Evolutionary conservation across 208 protist genomes (phyloP).

Genomic region (Trypanosoma boissoni): DNA sequence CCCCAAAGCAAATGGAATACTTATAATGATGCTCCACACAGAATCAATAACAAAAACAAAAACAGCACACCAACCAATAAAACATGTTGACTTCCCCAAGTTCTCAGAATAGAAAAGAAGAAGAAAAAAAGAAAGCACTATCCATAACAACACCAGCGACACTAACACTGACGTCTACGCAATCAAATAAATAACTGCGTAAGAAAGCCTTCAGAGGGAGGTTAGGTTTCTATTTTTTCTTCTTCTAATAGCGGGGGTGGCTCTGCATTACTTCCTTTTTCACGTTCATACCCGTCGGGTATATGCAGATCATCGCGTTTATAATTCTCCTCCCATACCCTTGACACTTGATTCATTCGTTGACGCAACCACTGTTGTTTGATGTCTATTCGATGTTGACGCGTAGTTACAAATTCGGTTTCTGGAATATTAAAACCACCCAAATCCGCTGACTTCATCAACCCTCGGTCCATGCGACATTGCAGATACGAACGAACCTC

Average conservation of each 20-base stretch:
- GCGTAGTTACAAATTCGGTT: slow-evolving; percentile 79
- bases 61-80: no score
- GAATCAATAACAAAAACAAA: no score
- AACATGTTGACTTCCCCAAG: no score
- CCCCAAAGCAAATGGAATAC: no score
- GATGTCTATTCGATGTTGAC: slow-evolving; percentile 70
- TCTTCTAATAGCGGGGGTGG: not conserved
- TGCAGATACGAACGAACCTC: slow-evolving; percentile 70
- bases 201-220: not conserved
- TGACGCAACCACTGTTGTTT: slow-evolving; percentile 74
- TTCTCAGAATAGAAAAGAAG: no score
- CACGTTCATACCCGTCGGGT: slow-evolving; percentile 67
- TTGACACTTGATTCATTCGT: slow-evolving; percentile 72
- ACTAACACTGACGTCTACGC: no score
- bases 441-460: slow-evolving; percentile 83
- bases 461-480: slow-evolving; percentile 82
- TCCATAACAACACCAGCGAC: no score
- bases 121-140: no score
- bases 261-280: slow-evolving; percentile 16
- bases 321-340: slow-evolving; percentile 75
- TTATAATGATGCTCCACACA: no score
- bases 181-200: no score
- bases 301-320: slow-evolving; percentile 56
- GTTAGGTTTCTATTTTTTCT: not conserved
- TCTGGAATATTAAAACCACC: slow-evolving; percentile 68